These are phyloP conservation scores for Trapa bicornis DNA, from an alignment of 345 rosid genomes.

Conservation along the genomic window DNA sequence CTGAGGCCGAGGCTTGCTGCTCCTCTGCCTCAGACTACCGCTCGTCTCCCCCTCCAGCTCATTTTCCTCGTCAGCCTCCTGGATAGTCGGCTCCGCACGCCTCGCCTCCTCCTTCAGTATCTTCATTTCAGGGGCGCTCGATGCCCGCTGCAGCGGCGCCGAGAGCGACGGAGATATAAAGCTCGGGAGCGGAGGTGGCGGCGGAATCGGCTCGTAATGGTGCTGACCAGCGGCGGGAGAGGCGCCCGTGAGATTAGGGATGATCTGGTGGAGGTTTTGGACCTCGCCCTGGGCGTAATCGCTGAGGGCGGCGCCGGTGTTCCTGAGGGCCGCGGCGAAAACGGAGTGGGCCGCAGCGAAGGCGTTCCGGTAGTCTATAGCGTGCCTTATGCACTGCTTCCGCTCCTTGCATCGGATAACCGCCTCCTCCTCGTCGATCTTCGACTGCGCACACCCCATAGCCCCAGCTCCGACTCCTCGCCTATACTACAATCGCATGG, in stretches of 20 bases:
- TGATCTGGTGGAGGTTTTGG: slow-evolving; percentile 20
- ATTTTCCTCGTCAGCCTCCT: slow-evolving; percentile 45
- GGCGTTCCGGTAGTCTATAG: slow-evolving; percentile 67
- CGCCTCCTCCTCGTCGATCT: slow-evolving; percentile 93
- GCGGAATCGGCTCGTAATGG: slow-evolving; percentile 12
- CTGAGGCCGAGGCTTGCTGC: slow-evolving; percentile 17
- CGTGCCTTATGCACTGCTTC: slow-evolving; percentile 57
- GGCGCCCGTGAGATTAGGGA: not conserved
- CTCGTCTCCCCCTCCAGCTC: slow-evolving; percentile 26
- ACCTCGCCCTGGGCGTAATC: slow-evolving; percentile 71
- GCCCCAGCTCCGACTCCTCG: not conserved
- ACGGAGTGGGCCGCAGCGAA: slow-evolving; percentile 95
- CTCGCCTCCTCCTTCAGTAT: slow-evolving; percentile 30
- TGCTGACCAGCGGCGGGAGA: slow-evolving; percentile 1
- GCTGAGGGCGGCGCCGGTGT: slow-evolving; percentile 91
- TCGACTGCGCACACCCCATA: slow-evolving; percentile 91
- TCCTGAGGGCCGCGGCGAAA: slow-evolving; percentile 62
- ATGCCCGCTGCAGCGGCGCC: slow-evolving; percentile 50
- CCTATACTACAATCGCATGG: slow-evolving; percentile 1
- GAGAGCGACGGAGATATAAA: not conserved
- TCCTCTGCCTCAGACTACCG: slow-evolving; percentile 43
- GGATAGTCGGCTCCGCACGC: slow-evolving; percentile 33
- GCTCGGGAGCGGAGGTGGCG: slow-evolving; percentile 40
- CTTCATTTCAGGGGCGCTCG: slow-evolving; percentile 75
- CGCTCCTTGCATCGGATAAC: slow-evolving; percentile 75